Conservation (phyloP, 2,329 filamentous ascomycete genomes). For the Trichocomaceae sp. region DNA sequence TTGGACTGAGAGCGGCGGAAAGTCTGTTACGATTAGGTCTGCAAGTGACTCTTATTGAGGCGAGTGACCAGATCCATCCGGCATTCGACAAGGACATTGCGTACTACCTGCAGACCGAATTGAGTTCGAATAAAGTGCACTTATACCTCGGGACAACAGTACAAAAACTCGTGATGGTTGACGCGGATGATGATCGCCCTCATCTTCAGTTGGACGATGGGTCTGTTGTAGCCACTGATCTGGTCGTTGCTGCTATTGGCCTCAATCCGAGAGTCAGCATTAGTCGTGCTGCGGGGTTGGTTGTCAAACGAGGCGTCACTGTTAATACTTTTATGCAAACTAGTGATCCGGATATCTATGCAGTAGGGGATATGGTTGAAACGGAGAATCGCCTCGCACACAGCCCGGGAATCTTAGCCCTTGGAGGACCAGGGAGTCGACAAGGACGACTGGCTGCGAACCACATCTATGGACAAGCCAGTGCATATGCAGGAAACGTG, state of each 20-base stretch:
- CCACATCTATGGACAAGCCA: constrained; percentile 3
- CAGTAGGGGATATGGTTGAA: constrained; percentile 6
- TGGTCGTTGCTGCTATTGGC: constrained; percentile 6
- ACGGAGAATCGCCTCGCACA: constrained; percentile 1
- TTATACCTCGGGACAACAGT: too few species aligned
- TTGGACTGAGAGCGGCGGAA: constrained; percentile 2
- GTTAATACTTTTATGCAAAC: constrained; percentile 8
- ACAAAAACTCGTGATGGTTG: neutral
- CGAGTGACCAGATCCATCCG: neutral
- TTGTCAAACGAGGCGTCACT: neutral
- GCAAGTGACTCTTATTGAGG: constrained; percentile 3
- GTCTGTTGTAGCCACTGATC: neutral
- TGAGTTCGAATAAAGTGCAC: neutral
- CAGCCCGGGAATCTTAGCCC: neutral
- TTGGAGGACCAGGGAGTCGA: constrained; percentile 3
- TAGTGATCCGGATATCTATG: constrained; percentile 6
- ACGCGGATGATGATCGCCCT: neutral
- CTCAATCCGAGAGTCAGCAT: constrained; percentile 3
- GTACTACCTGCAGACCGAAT: neutral
- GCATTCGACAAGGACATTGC: constrained; percentile 5
- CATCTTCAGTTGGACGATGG: neutral
- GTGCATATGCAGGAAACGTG: constrained; percentile 1
- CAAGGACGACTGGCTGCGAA: constrained; percentile 6
- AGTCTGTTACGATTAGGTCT: neutral
- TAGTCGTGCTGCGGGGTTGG: neutral